A percentile compares a stretch with the other conserved stretches of the same genome.
Conservation (phyloP, 1,284 basidiomycete genomes). For the Marasmius sp. region DNA sequence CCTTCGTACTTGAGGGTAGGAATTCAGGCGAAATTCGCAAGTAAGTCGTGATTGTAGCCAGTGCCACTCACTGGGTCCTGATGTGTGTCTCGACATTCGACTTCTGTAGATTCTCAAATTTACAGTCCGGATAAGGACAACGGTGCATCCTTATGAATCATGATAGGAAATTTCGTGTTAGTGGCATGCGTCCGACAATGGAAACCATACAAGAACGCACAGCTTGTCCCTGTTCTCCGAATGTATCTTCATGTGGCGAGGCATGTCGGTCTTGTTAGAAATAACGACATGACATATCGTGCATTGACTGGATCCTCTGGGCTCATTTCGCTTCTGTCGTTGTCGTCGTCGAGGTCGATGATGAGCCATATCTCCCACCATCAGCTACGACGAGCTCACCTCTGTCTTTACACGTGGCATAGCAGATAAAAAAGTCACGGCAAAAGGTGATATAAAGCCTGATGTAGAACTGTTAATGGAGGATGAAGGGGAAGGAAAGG, state of each 20-base stretch:
- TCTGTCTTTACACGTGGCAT: constrained; percentile 2
- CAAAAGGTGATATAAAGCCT: background rate
- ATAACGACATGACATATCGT: constrained; percentile 14
- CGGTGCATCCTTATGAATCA: constrained; percentile 10
- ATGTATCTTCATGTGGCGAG: constrained; percentile 21
- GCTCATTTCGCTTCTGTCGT: constrained; percentile 1
- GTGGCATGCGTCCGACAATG: background rate
- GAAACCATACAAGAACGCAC: constrained; percentile 5
- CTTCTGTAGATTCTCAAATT: constrained; percentile 19
- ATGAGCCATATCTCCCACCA: background rate
- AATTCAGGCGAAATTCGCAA: background rate
- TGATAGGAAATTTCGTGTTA: constrained; percentile 5
- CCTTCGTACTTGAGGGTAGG: constrained; percentile 7
- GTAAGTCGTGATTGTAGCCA: background rate
- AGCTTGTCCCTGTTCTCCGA: constrained; percentile 10
- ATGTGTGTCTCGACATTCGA: constrained; percentile 22
- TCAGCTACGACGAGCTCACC: background rate
- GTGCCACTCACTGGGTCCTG: constrained; percentile 12
- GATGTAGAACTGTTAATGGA: background rate
- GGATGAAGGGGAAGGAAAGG: background rate
- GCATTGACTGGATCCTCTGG: constrained; percentile 9
- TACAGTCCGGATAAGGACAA: constrained; percentile 20
- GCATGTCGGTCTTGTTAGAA: constrained; percentile 18
- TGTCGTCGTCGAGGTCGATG: background rate
- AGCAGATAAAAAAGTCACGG: background rate